Percentiles rank a stretch among this genome's conserved stretches.
Evolutionary conservation across 2,329 filamentous ascomycete genomes (phyloP).

Genomic region (Cladosporium sp.): DNA sequence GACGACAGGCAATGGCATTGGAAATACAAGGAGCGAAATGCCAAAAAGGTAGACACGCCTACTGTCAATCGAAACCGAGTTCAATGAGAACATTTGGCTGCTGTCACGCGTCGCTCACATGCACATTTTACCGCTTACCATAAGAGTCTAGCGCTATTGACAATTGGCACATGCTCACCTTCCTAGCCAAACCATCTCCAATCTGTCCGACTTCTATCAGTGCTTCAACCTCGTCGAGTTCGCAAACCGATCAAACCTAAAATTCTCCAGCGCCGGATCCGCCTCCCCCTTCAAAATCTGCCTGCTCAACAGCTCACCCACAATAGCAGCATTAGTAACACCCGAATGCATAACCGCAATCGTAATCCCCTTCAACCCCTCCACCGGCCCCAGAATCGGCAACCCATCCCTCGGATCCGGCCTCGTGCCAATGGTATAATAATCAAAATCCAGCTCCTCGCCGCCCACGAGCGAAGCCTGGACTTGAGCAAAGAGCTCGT

Average conservation of each 20-base stretch:
- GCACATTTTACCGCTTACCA: too few species aligned
- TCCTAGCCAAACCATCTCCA: too few species aligned
- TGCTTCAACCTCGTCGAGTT: too few species aligned
- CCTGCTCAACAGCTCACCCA: neutral
- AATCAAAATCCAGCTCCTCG: slow-evolving; percentile 1
- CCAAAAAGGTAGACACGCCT: too few species aligned
- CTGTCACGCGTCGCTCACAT: too few species aligned
- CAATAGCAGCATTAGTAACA: slow-evolving; percentile 2
- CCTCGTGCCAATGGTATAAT: neutral
- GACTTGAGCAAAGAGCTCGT: neutral
- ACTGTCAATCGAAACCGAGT: too few species aligned
- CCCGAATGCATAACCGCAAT: slow-evolving; percentile 8
- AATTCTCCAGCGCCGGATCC: slow-evolving; percentile 1
- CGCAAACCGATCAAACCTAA: neutral
- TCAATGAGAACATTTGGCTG: too few species aligned
- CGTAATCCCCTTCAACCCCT: neutral
- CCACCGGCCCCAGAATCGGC: neutral
- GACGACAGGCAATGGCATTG: too few species aligned
- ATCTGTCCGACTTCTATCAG: too few species aligned
- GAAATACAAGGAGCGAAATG: too few species aligned
- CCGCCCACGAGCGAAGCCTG: neutral
- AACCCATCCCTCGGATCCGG: slow-evolving; percentile 3
- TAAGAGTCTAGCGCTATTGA: too few species aligned
- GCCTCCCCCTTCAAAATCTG: neutral
- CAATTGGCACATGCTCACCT: too few species aligned